A percentile compares a stretch with the other conserved stretches of the same genome.
Evolutionary conservation across 164 flowering plant genomes (phyloP).

Genomic region (Macadamia tetraphylla): DNA sequence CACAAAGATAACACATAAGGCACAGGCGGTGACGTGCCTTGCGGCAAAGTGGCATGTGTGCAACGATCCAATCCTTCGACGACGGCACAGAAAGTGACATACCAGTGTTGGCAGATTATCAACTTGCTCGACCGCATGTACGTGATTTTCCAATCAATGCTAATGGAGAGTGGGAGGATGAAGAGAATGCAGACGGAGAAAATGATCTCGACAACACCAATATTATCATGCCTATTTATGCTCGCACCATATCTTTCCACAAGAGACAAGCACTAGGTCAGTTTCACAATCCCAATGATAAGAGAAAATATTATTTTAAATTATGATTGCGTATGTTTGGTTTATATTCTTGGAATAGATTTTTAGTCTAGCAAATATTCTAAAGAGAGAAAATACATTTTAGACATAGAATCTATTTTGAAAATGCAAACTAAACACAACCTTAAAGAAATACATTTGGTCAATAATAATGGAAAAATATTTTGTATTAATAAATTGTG

Average conservation of each 20-base stretch:
- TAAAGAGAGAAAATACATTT: too few species aligned
- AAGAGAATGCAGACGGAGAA: constrained; percentile 48
- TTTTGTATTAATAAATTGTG: too few species aligned
- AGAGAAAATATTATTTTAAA: too few species aligned
- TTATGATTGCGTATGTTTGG: too few species aligned
- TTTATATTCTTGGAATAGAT: too few species aligned
- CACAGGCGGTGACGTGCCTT: constrained; percentile 60
- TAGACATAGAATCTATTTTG: too few species aligned
- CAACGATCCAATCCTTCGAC: constrained; percentile 68
- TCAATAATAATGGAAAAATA: too few species aligned
- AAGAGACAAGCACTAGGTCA: constrained; percentile 77
- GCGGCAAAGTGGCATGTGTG: constrained; percentile 94
- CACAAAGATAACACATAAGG: constrained; percentile 91
- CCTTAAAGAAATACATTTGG: too few species aligned
- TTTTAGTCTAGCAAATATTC: too few species aligned
- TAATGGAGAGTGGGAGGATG: constrained; percentile 34
- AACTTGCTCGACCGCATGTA: neutral
- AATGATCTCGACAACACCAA: constrained; percentile 58
- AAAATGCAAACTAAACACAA: too few species aligned
- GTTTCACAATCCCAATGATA: neutral
- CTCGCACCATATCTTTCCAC: constrained; percentile 63
- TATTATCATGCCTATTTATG: constrained; percentile 36
- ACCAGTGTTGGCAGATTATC: constrained; percentile 19
- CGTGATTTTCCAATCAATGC: constrained; percentile 8
- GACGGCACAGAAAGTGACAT: constrained; percentile 39